phyloP scores from a whole-genome alignment of 139 green algal species.

The Chlorella sp. region DNA sequence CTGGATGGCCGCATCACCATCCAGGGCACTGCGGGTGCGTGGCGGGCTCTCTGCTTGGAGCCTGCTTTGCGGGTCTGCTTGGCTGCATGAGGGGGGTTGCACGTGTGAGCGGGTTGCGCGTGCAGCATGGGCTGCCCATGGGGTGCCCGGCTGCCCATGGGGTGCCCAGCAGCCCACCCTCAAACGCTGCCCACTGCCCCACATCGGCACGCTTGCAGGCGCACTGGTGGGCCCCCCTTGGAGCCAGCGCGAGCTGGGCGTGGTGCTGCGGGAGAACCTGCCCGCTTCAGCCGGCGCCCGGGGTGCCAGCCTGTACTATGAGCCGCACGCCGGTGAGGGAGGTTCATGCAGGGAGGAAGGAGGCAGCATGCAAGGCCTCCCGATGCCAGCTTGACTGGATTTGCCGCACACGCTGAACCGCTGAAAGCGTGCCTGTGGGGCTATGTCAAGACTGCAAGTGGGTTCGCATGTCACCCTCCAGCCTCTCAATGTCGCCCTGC shows the following conservation, averaged over 20 bases:
- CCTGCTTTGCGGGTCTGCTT: too few relatives aligned
- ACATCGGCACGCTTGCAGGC: slow-evolving; percentile 43
- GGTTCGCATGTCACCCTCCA: too few relatives aligned
- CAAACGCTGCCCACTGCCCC: not conserved
- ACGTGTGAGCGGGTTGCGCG: too few relatives aligned
- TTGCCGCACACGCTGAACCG: too few relatives aligned
- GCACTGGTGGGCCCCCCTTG: slow-evolving; percentile 87
- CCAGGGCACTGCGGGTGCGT: slow-evolving; percentile 64
- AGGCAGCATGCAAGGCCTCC: too few relatives aligned
- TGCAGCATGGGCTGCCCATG: too few relatives aligned
- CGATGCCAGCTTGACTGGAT: not conserved
- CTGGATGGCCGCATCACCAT: slow-evolving; percentile 65
- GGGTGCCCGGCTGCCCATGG: too few relatives aligned
- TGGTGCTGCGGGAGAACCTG: slow-evolving; percentile 65
- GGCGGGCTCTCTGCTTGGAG: too few relatives aligned
- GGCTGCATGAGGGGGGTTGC: too few relatives aligned
- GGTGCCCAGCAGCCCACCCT: not conserved
- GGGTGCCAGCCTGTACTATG: slow-evolving; percentile 71
- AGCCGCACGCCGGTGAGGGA: slow-evolving; percentile 45
- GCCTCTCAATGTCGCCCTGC: too few relatives aligned
- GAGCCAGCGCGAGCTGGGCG: slow-evolving; percentile 79
- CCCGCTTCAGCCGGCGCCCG: slow-evolving; percentile 5
- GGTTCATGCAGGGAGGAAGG: not conserved
- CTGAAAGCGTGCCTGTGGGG: too few relatives aligned
- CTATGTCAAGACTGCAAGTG: too few relatives aligned